A percentile compares a stretch with the other conserved stretches of the same genome.
Conservation (phyloP, 345 rosid genomes). For the Eucalyptus erythrocorys region DNA sequence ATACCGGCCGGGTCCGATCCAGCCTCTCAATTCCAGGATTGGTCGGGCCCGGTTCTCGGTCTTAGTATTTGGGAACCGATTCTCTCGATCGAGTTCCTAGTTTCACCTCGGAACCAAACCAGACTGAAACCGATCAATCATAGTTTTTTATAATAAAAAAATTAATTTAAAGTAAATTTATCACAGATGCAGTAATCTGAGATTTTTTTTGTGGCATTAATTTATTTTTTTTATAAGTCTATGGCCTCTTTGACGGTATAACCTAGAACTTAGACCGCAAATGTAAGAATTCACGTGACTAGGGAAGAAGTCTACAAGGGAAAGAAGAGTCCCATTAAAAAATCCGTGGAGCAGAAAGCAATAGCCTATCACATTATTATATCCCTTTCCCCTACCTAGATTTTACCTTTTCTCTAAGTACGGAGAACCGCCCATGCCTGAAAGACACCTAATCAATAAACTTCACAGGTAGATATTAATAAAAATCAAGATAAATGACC, state of each 20-base stretch:
- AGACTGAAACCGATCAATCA: too few relatives aligned
- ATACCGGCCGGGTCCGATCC: fast-evolving
- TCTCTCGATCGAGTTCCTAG: too few relatives aligned
- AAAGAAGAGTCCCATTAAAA: background rate
- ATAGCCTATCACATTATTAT: background rate
- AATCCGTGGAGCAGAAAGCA: background rate
- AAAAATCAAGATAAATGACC: background rate
- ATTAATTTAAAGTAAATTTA: too few relatives aligned
- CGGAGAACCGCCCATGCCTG: background rate
- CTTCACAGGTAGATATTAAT: background rate
- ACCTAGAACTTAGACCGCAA: background rate
- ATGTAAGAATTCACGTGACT: background rate
- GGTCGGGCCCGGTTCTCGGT: fast-evolving
- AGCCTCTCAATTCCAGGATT: too few relatives aligned
- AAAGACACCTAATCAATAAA: background rate
- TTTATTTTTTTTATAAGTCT: background rate
- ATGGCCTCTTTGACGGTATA: background rate
- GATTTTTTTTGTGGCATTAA: too few relatives aligned
- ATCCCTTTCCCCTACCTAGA: background rate
- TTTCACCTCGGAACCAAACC: too few relatives aligned
- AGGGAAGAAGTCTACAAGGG: background rate
- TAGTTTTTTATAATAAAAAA: too few relatives aligned
- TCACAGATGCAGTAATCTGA: fast-evolving
- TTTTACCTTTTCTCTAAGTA: background rate
- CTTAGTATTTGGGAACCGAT: too few relatives aligned